These are phyloP conservation scores for Petrea volubilis DNA, from an alignment of 257 asterid genomes.

Conservation along the genomic window DNA sequence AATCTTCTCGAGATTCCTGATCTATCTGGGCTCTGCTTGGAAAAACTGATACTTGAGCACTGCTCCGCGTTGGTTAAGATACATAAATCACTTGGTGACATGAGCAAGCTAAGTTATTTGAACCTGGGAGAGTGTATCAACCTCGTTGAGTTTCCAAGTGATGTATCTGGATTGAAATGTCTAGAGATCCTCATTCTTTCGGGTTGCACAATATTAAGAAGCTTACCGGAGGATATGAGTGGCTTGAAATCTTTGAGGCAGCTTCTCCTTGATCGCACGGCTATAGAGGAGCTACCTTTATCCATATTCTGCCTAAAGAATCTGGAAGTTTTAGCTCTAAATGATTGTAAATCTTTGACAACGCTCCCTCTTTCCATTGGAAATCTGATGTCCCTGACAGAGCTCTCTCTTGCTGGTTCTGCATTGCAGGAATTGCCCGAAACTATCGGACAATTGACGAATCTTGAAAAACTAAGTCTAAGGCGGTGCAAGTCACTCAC, in stretches of 20 bases:
- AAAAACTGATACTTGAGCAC: conserved; percentile 27
- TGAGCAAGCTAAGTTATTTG: conserved; percentile 18
- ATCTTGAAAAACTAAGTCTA: conserved; percentile 29
- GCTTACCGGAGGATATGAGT: conserved; percentile 25
- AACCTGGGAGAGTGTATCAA: conserved; percentile 4
- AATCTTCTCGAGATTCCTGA: conserved; percentile 32
- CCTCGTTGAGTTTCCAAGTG: conserved; percentile 22
- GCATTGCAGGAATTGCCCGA: conserved; percentile 30
- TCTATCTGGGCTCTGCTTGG: conserved; percentile 29
- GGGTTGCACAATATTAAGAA: conserved; percentile 13
- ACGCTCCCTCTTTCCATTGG: conserved; percentile 29
- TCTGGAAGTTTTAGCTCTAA: conserved; percentile 24
- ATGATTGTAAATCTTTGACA: conserved; percentile 21
- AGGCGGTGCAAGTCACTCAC: conserved; percentile 26
- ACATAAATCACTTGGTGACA: conserved; percentile 26
- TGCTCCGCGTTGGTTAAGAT: conserved; percentile 18
- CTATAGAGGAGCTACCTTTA: conserved; percentile 21
- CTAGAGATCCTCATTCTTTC: conserved; percentile 19
- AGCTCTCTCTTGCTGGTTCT: conserved; percentile 27
- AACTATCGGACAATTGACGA: conserved; percentile 22
- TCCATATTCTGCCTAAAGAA: conserved; percentile 20
- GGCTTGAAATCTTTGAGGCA: conserved; percentile 27
- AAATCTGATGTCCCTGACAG: conserved; percentile 27
- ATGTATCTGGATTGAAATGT: conserved; percentile 25
- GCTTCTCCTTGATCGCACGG: conserved; percentile 30